Evolutionary conservation across 2,329 filamentous ascomycete genomes (phyloP).

Genomic region (Didymella lethalis): DNA sequence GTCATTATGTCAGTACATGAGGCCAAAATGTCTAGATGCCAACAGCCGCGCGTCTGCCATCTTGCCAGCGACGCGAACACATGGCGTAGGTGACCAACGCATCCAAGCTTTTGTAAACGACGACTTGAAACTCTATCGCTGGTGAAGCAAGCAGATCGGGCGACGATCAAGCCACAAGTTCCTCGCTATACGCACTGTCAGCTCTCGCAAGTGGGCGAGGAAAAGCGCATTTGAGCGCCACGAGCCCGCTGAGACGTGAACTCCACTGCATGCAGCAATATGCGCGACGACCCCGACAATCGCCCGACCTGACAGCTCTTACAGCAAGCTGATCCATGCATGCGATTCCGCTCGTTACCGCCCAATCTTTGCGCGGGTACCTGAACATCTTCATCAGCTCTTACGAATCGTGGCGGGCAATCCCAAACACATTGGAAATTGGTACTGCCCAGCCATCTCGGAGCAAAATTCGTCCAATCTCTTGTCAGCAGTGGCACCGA

Average conservation of each 20-base stretch:
- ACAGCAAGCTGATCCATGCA: conserved; percentile 19
- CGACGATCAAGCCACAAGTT: conserved; percentile 6
- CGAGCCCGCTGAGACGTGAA: conserved; percentile 1
- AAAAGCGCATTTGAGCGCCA: not conserved
- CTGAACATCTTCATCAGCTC: conserved; percentile 17
- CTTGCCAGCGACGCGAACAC: not conserved
- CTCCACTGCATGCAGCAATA: conserved; percentile 17
- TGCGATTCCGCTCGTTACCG: conserved; percentile 17
- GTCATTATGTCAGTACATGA: not conserved
- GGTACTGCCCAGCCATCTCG: conserved; percentile 2
- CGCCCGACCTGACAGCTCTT: conserved; percentile 9
- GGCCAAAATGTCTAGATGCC: not conserved
- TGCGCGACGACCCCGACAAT: conserved; percentile 17
- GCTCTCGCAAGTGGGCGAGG: not conserved
- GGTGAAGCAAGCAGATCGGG: conserved; percentile 4
- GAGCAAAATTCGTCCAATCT: conserved; percentile 9
- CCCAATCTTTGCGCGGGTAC: conserved; percentile 20
- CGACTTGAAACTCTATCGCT: not conserved
- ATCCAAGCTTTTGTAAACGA: not conserved
- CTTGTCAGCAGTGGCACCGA: conserved; percentile 2
- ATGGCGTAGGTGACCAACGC: not conserved
- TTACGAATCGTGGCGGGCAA: conserved; percentile 11
- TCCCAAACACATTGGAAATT: conserved; percentile 12
- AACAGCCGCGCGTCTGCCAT: not conserved
- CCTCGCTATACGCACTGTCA: conserved; percentile 1